These are phyloP conservation scores for Calocybe gangraenosa DNA, from an alignment of 768 basidiomycete genomes.

Conservation along the genomic window DNA sequence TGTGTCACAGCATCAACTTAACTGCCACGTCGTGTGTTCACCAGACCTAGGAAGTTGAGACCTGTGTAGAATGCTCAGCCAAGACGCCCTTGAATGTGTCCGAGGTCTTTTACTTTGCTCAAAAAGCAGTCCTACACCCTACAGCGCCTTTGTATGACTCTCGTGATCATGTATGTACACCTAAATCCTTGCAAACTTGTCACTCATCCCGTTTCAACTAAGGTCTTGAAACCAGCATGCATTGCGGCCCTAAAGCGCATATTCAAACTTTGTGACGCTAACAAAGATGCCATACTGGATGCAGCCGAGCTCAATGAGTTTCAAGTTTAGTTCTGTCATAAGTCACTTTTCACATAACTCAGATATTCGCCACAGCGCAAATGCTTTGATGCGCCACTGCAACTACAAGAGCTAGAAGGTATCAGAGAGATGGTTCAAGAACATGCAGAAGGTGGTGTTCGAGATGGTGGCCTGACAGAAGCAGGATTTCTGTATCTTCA, in stretches of 20 bases:
- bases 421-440: conserved; percentile 89
- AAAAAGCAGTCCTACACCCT: conserved; percentile 95
- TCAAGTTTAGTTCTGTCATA: conserved; percentile 57
- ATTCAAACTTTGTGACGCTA: conserved; percentile 93
- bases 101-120: conserved; percentile 97
- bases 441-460: conserved; percentile 71
- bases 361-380: conserved; percentile 56
- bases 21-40: conserved; percentile 8
- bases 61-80: conserved; percentile 96
- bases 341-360: not conserved
- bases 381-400: conserved; percentile 92
- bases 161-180: conserved; percentile 73
- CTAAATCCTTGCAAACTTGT: not conserved
- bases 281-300: conserved; percentile 92
- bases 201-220: conserved; percentile 10
- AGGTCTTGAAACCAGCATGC: conserved; percentile 93
- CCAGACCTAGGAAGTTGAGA: conserved; percentile 86
- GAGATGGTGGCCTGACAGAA: conserved; percentile 82
- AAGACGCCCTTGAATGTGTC: conserved; percentile 88
- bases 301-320: conserved; percentile 93
- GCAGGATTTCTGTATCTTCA: conserved; percentile 92
- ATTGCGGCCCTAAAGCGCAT: conserved; percentile 84
- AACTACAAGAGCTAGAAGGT: conserved; percentile 92
- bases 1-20: conserved; percentile 22
- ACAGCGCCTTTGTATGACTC: conserved; percentile 97